Conservation (phyloP, 106 monocot genomes). For the Allium sativum region DNA sequence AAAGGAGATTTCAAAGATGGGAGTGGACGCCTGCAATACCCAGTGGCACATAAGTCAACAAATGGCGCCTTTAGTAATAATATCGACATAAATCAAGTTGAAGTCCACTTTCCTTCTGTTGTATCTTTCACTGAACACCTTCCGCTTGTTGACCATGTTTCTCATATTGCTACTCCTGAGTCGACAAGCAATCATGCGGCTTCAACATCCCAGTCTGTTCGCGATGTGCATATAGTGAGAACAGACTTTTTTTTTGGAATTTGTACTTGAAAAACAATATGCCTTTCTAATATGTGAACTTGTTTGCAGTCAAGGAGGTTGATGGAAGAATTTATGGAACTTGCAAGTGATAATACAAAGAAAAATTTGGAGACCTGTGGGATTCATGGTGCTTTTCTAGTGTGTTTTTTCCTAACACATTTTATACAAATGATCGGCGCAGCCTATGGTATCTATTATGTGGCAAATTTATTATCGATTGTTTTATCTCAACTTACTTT, state of each 20-base stretch:
- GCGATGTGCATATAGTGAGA: constrained; percentile 82
- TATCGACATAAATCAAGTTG: constrained; percentile 26
- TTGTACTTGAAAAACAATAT: not conserved
- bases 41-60: not conserved
- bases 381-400: constrained; percentile 81
- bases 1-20: constrained; percentile 4
- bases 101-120: constrained; percentile 43
- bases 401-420: constrained; percentile 22
- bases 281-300: not conserved
- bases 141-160: constrained; percentile 44
- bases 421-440: too few species aligned
- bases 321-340: constrained; percentile 90
- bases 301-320: constrained; percentile 60
- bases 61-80: constrained; percentile 1
- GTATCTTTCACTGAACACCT: constrained; percentile 52
- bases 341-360: constrained; percentile 73
- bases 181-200: constrained; percentile 20
- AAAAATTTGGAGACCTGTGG: constrained; percentile 90
- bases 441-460: too few species aligned
- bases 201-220: constrained; percentile 32
- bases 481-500: too few species aligned
- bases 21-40: not conserved
- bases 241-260: not conserved
- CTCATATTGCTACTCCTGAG: constrained; percentile 39
- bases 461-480: too few species aligned